Evolutionary conservation across 768 basidiomycete species (phyloP).

Genomic region (Pleurotus tuber-regium): DNA sequence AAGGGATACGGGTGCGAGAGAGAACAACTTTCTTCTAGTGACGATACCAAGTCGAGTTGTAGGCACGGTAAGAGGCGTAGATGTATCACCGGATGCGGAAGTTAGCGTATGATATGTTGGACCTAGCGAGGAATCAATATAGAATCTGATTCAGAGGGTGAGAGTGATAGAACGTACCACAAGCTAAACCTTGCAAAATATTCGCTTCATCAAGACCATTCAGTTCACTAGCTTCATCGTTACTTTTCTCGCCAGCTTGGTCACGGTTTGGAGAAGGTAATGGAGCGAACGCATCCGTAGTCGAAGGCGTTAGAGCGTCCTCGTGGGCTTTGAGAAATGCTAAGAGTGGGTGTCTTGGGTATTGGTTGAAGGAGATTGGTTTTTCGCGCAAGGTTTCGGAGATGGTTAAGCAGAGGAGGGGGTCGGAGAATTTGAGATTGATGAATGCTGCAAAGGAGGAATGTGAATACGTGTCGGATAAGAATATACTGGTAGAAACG

Average conservation of each 20-base stretch:
- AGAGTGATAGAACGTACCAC: conserved; percentile 37
- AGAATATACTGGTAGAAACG: too few species aligned
- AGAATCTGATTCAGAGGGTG: neutral
- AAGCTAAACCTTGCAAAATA: conserved; percentile 62
- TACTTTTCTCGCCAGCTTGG: conserved; percentile 28
- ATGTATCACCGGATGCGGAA: conserved; percentile 19
- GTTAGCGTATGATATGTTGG: conserved; percentile 38
- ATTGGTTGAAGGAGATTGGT: conserved; percentile 43
- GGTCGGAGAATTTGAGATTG: conserved; percentile 64
- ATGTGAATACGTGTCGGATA: neutral
- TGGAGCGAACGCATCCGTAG: conserved; percentile 25
- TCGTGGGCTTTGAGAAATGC: conserved; percentile 36
- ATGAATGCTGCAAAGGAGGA: conserved; percentile 63
- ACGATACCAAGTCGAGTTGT: conserved; percentile 68
- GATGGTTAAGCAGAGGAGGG: conserved; percentile 79
- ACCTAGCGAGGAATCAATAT: conserved; percentile 26
- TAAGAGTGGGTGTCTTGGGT: conserved; percentile 42
- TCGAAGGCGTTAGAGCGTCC: conserved; percentile 27
- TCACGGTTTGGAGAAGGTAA: conserved; percentile 32
- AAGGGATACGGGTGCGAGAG: conserved; percentile 47
- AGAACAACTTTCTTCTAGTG: conserved; percentile 65
- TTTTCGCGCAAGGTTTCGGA: conserved; percentile 88
- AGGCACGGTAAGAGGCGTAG: conserved; percentile 46
- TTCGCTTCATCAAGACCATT: conserved; percentile 65
- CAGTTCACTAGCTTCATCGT: too few species aligned